phyloP scores from a whole-genome alignment of 495 filamentous ascomycete species.

The Neurospora hispaniola region DNA sequence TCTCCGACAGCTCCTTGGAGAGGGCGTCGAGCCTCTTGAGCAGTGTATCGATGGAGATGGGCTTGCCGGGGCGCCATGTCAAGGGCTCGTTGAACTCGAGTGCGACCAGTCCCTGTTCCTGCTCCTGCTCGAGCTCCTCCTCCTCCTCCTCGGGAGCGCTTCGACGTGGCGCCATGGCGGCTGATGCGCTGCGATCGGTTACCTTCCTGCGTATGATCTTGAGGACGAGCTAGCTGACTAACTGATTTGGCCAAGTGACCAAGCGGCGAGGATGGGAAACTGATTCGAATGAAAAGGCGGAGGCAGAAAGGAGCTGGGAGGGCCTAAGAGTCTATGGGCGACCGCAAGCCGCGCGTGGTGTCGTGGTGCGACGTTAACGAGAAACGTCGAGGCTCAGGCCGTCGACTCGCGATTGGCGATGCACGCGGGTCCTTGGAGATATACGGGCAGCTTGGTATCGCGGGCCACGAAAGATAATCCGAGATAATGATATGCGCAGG shows the following conservation, averaged over 20 bases:
- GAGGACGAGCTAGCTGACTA: not conserved
- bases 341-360: not conserved
- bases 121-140: conserved; percentile 21
- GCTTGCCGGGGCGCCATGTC: conserved; percentile 84
- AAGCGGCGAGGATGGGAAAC: not conserved
- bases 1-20: conserved; percentile 68
- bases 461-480: not conserved
- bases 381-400: not conserved
- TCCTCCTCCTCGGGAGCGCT: conserved; percentile 18
- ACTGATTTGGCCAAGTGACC: not conserved
- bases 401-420: not conserved
- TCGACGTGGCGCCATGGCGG: conserved; percentile 28
- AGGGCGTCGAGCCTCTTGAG: conserved; percentile 70
- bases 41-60: conserved; percentile 75
- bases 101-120: conserved; percentile 17
- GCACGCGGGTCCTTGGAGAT: not conserved
- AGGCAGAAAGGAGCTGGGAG: not conserved
- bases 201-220: not conserved
- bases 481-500: not conserved
- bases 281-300: not conserved
- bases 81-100: conserved; percentile 77
- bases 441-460: not conserved
- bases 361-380: not conserved
- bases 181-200: not conserved
- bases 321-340: not conserved